Evolutionary conservation across 345 rosid species (phyloP), one percentile per base, ranked within the genome.

Genomic region (Linum lewisii): DNA sequence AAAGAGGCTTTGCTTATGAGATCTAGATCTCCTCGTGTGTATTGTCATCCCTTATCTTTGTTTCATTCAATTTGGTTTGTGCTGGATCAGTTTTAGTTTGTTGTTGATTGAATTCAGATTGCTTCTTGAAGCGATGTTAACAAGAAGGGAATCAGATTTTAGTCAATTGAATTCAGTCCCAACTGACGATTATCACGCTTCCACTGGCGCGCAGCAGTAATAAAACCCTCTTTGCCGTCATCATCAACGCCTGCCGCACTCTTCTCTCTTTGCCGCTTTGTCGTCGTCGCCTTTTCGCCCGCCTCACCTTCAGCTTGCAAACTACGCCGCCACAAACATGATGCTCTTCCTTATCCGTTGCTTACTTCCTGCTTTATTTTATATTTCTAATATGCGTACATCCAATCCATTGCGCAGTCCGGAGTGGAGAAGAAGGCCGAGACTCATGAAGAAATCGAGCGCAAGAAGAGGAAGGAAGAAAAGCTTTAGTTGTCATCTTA

Each of bases 401-500:
- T 11, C 5, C 38, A 34, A 34, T 6, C 47, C 11, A 38, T 52
- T 3, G 6, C 19, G 54, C 82, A 82, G 88, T 74, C 85, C 8
- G 78, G 64, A 57, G 61, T 81, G 34, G 95, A 80, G 65, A 72
- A 72, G 62, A 83, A 79, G 77, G 70, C 66, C 3, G 78, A 68
- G 52, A 83, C 87, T 5, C 83, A 68, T 11, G 90, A 87, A 64
- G 97, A 90, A 21, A 82, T 80, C 18, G 97, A 90, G 75, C 72
- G 89, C 45, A 85, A 90, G 82, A 87, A 87, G 86, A 90, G 81
- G 76, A 90, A 90, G 65, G 95, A 90, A 61, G 94, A 90, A 66
- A 87, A 87, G 83, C 96, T 89, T 54, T 36, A 44, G 53, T 57
- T 49, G 3, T 51, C 5, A 19, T 3, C 22, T 6, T 21, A 18